Base-by-base conservation (phyloP, 441 rosid genomes). In the Euphorbia schlechtendalii region DNA sequence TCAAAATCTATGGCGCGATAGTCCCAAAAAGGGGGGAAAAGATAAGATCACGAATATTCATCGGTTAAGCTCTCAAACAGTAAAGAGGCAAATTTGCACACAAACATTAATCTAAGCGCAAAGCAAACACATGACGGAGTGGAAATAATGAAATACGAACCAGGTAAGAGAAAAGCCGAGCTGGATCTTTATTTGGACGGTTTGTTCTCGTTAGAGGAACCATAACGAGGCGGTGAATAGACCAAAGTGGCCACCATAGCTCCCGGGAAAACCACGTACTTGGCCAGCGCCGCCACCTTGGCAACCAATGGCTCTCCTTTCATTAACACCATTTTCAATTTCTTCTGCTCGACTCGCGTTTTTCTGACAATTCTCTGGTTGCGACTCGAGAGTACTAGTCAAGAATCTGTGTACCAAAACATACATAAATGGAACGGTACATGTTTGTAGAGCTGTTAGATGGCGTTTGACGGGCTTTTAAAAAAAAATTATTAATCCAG, bases 161-260 rank as follows among this genome's bases (percentile, higher is more conserved):
- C 45, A 11, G 30, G 4, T 1, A 41, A 60, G 59, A 11, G 63
- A 41, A 28, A 4, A 12, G 13, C 30, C 14, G 45, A 57, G 8
- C 8, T 28, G 14, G 61, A 53, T 28, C 14, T 27, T 66, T 57
- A 78, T 45, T 78, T 69, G 40, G 79, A 32, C 61, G 84, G 66
- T 61, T 75, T 67, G 11, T 56, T 45, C 56, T 57, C 54, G 69
- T 75, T 74, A 68, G 77, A 69, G 5, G 68, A 69, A 25, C 38
- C 71, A 63, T 76, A 85, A 32, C 74, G 73, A 21, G 91, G 88
- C 21, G 91, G 91, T 12, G 86, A 86, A 70, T 83, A 80, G 65
- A 82, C 2, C 21, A 83, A 67, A 59, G 86, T 81, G 28, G 83
- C 88, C 20, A 67, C 59, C 86, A 85, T 83, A 59, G 84, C 73